Evolutionary conservation across 129 eudicot species (phyloP), one percentile per base, ranked within the genome.

Genomic region (Kitagawia praeruptora): DNA sequence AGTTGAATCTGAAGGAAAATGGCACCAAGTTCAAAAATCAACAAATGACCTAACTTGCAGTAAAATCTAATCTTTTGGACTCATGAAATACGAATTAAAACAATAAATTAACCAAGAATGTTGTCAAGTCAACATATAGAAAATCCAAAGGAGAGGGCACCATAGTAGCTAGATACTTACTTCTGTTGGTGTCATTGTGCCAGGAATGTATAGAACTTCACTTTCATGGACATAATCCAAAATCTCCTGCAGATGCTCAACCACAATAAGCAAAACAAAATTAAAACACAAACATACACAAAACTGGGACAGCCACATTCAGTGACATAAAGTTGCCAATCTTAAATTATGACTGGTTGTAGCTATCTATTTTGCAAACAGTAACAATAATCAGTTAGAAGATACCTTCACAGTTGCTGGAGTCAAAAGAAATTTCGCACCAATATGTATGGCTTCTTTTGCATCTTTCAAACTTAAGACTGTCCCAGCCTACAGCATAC

Each of bases 341-440:
- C 34, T n/a, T 9, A 58, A 58, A n/a, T n/a, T 58, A 58, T 58
- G 67, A n/a, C 9, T n/a, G 67, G 34, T 58, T 58, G 67, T n/a
- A 58, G 67, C 31, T 23, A 23, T 56, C 5, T 6, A 23, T 23
- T 23, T 56, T 56, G 66, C 13, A 56, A 56, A 56, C 14, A 58
- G 31, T 63, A 72, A 42, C 19, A 15, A 16, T 61, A n/a, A 44
- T 73, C 28, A 23, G 74, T 74, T 56, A 64, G 34, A 31, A 31
- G 39, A 28, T 91, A 88, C 98, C 96, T 82, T 84, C 64, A 93
- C 84, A 78, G 82, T 84, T 78, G 91, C 96, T 87, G 98, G 98
- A 87, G 97, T 91, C 97, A 93, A 88, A 48, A 93, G 88, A 82
- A 93, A 93, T 76, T 93, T 88, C 75, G 93, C 98, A 81, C 96